Base-by-base conservation (phyloP, 306 rosid genomes). In the Purshia tridentata region DNA sequence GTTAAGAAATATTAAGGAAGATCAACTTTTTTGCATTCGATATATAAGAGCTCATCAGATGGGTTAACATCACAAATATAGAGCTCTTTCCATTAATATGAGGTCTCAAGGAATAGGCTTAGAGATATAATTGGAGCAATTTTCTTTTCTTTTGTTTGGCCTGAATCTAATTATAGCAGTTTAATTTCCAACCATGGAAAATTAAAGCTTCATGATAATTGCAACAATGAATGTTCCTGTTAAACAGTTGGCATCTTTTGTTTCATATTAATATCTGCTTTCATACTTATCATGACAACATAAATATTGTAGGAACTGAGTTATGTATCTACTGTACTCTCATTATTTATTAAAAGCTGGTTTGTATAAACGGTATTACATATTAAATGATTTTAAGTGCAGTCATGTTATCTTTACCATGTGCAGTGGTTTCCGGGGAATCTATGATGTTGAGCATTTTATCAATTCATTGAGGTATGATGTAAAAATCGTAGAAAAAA, bases 361-460 rank as follows among this genome's bases (percentile, higher is more conserved):
- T 23, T 19, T 70, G 4, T 70, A 5, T 77, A 1, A 39, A 11
- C 11, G 56, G 7, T 45, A 49, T 14, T 12, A 37, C 39, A 8
- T 6, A 6, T 23, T 57, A 8, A 15, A 51, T 59, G 50, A 15
- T 41, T 45, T 66, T 61, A 14, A 69, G 41, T 56, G 12, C 37
- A 69, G 64, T 46, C 50, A 16, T 48, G 45, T 37, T 29, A 62
- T 59, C 20, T 75, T 73, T 72, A 15, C 73, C 78, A 47, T 58
- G 37, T 80, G 82, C 85, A 94, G 99, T 51, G 99, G 99, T 77
- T 94, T 94, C 78, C 86, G 76, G 65, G 97, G 99, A 70, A 91
- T 94, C 84, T 94, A 94, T 74, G 99, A 94, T 78, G 99, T 94
- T 37, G 96, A 94, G 59, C 94, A 91, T 82, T 95, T 95, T 82